phyloP scores from a whole-genome alignment of 2,329 filamentous ascomycete genomes.

The Colletotrichum brevisporum region DNA sequence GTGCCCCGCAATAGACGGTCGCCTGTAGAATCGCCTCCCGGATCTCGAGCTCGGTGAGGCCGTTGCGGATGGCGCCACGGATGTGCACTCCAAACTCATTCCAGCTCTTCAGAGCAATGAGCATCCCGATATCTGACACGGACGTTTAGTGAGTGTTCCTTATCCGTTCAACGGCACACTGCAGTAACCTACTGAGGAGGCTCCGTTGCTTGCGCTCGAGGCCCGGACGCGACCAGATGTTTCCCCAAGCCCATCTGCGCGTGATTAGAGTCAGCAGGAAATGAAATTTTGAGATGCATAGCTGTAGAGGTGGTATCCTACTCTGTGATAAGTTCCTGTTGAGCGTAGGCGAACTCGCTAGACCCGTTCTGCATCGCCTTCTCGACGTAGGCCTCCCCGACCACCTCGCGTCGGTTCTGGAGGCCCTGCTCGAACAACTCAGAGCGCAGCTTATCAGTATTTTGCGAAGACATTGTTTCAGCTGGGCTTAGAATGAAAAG shows the following conservation, averaged over 20 bases:
- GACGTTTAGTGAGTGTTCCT: background rate
- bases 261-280: background rate
- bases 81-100: conserved; percentile 73
- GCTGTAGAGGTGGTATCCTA: conserved; percentile 39
- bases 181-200: conserved; percentile 58
- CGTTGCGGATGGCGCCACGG: conserved; percentile 73
- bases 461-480: conserved; percentile 19
- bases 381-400: conserved; percentile 72
- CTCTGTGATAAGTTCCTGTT: conserved; percentile 75
- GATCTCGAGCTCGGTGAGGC: conserved; percentile 66
- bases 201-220: conserved; percentile 71
- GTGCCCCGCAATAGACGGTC: conserved; percentile 57
- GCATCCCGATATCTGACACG: conserved; percentile 68
- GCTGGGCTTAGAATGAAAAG: background rate
- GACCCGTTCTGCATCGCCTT: conserved; percentile 66
- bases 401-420: conserved; percentile 70
- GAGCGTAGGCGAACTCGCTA: conserved; percentile 69
- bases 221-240: conserved; percentile 73
- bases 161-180: background rate
- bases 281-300: background rate
- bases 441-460: conserved; percentile 25
- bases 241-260: conserved; percentile 67
- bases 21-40: conserved; percentile 67
- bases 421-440: conserved; percentile 72
- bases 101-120: conserved; percentile 71